Percentiles rank a stretch among this genome's conserved stretches.
Evolutionary conservation across 176 grass and related monocot species (phyloP).

Genomic region (Bonia amplexicaulis): DNA sequence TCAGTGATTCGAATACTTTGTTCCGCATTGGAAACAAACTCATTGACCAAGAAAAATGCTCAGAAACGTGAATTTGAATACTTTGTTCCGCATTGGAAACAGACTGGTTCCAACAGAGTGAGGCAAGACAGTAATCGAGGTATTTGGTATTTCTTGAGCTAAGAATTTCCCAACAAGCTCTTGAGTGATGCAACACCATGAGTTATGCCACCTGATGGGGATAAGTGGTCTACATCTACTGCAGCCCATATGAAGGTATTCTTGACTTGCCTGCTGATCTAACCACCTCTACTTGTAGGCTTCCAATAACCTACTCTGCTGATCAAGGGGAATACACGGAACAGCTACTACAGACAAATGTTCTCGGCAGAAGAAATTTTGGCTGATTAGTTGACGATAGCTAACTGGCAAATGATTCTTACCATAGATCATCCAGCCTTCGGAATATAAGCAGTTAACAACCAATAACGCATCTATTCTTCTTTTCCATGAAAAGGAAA

Average conservation of each 20-base stretch:
- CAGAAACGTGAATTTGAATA: neutral
- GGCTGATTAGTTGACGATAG: neutral
- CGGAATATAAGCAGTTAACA: neutral
- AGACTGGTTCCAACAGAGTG: neutral
- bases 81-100: too few species aligned
- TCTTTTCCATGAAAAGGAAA: neutral
- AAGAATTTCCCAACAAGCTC: neutral
- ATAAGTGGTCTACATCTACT: neutral
- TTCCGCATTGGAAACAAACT: neutral
- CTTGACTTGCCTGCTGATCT: neutral
- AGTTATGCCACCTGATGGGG: neutral
- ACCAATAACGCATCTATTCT: neutral
- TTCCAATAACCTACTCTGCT: neutral
- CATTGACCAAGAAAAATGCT: conserved; percentile 6
- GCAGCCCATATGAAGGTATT: neutral
- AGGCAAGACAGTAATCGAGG: neutral
- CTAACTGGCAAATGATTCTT: neutral
- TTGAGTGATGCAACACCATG: neutral
- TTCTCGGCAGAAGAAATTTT: neutral
- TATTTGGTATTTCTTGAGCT: neutral
- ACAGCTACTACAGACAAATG: neutral
- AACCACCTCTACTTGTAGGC: neutral
- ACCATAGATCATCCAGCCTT: neutral
- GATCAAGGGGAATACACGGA: neutral
- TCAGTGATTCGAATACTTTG: neutral